phyloP scores from a whole-genome alignment of 2,329 filamentous ascomycete genomes.

The Colletotrichum sp. region DNA sequence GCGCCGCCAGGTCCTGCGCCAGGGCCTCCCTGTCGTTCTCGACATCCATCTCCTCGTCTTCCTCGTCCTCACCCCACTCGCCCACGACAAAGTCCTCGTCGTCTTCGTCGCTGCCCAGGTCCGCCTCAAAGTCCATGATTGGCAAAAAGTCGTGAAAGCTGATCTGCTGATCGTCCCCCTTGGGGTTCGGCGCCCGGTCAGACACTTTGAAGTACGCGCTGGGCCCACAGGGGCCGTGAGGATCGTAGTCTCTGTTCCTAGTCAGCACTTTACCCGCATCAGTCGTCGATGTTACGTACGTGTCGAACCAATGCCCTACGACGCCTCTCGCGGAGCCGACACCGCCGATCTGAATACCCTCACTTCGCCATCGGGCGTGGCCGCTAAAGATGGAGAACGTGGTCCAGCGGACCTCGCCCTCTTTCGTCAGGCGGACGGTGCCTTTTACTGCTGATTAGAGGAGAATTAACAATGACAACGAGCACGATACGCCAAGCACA shows the following conservation, averaged over 20 bases:
- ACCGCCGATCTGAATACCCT: constrained; percentile 77
- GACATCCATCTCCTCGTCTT: constrained; percentile 30
- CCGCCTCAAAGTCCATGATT: constrained; percentile 26
- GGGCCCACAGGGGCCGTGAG: constrained; percentile 73
- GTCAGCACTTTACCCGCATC: background rate
- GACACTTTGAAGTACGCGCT: constrained; percentile 77
- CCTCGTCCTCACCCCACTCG: constrained; percentile 31
- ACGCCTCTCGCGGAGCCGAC: constrained; percentile 69
- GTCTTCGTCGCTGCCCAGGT: constrained; percentile 25
- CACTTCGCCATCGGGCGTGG: constrained; percentile 76
- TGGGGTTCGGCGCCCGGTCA: constrained; percentile 34
- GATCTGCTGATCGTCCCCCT: constrained; percentile 20
- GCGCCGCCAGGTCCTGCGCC: constrained; percentile 25
- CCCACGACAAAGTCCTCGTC: constrained; percentile 26
- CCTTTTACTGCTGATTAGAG: constrained; percentile 45
- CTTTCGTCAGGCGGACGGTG: constrained; percentile 66
- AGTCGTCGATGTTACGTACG: constrained; percentile 44
- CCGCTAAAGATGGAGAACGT: constrained; percentile 68
- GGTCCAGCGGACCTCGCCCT: constrained; percentile 79
- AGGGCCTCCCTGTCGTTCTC: constrained; percentile 30
- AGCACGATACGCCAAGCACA: background rate
- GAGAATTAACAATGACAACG: background rate
- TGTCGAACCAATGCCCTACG: constrained; percentile 80
- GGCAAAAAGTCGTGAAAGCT: constrained; percentile 23
- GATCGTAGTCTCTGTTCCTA: constrained; percentile 62